Evolutionary conservation across 805 yeast genomes (phyloP), one percentile per base, ranked within the genome.

Genomic region (Candida chilensis): DNA sequence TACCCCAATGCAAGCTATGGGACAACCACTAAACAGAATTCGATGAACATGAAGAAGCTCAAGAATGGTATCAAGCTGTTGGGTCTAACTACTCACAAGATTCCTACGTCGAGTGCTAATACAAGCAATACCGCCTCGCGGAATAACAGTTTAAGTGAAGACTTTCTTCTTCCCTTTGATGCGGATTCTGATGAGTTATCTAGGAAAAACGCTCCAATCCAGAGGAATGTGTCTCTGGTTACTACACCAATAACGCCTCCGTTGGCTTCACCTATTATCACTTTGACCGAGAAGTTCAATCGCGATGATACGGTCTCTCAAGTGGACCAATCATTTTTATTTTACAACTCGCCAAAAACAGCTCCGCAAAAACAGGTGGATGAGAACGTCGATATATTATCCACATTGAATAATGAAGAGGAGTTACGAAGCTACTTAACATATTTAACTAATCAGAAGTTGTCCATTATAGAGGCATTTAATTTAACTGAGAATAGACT

Each of bases 11-110:
- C n/a, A n/a, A n/a, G n/a, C n/a, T n/a, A n/a, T n/a, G n/a, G n/a
- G n/a, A n/a, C n/a, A n/a, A n/a, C n/a, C n/a, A n/a, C n/a, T n/a
- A n/a, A n/a, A n/a, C n/a, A n/a, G n/a, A 12, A 17, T 9, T 18
- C 33, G 8, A 27, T 40, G 42, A 17, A 43, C 40, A 32, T 50
- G 29, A 58, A 55, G 32, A 55, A 56, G 37, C 39, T 61, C 24
- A 58, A 57, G 30, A 49, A 52, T 12, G 61, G 64, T 4, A 57
- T 62, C 13, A 44, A 67, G 34, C 57, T 57, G 39, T 44, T 60
- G 25, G 52, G 60, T 12, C 40, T 60, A 16, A 37, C 38, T 6
- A 39, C 42, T 16, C 14, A 22, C 25, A 22, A 22, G 13, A 7
- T 22, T 5, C 11, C 7, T n/a, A n/a, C 13, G 12, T 22, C 25